Base-by-base conservation (phyloP, 257 asterid species). In the Cynanchum wilfordii region DNA sequence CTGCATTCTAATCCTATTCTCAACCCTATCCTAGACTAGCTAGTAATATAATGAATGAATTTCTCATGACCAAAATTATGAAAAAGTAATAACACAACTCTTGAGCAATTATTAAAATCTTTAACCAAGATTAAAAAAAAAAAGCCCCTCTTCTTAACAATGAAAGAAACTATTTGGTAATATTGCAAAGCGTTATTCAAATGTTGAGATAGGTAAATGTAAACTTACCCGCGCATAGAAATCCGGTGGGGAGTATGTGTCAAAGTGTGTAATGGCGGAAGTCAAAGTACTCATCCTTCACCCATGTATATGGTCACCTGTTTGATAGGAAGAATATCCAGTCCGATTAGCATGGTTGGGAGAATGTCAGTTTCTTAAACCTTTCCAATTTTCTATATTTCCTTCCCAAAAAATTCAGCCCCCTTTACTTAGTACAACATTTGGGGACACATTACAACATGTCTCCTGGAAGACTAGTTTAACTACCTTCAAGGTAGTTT, bases 291-390 rank as follows among this genome's bases (percentile, higher is more conserved):
- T n/a, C 98, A 93, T 80, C 98, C 97, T 79, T 90, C 98, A 47
- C 98, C 98, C 98, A 90, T 93, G 69, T 78, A 90, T 29, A 90
- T 78, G 13, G 95, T 89, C 76, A 93, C 98, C 98, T 93, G 86
- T 59, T 79, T 57, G 77, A 69, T 52, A 75, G 68, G 55, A 74
- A 71, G 57, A 30, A 70, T 13, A 62, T 40, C 66, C 50, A 42
- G 70, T 29, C 68, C 51, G 62, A 74, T 33, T 62, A 24, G 60
- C 47, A 42, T 7, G 10, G 47, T 0, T 8, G 47, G 10, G 33
- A 47, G 38, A n/a, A n/a, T n/a, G n/a, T n/a, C n/a, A n/a, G n/a
- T n/a, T n/a, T n/a, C n/a, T n/a, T n/a, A n/a, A n/a, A n/a, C 27
- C 42, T 65, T 12, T 11, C 20, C 25, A 17, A 30, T 64, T 25